Evolutionary conservation across 2,329 filamentous ascomycete species (phyloP), one percentile per base, ranked within the genome.

Genomic region (Colletotrichum melonis): DNA sequence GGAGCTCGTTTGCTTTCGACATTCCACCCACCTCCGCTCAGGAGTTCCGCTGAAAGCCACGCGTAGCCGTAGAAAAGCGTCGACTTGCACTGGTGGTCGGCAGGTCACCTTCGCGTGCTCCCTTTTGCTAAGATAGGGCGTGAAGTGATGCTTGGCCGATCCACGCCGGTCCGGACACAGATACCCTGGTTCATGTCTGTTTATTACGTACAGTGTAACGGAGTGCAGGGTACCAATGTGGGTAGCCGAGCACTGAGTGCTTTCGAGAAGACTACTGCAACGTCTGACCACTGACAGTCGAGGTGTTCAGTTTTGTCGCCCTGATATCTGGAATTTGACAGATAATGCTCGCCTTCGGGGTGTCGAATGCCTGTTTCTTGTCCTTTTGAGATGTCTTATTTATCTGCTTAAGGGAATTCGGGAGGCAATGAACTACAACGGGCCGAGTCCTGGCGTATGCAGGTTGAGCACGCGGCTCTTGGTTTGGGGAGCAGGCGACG

Each of bases 191-290:
- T 46, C 19, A 49, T 14, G 32, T 69, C 56, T 49, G 54, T 56
- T 12, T n/a, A 56, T 70, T 73, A 62, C 60, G 66, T 70, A 73
- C 60, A 57, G 32, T 38, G 55, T 35, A 57, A 60, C 55, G 26
- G n/a, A 46, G 19, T 46, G 28, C 70, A 70, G 28, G 67, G 70
- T 42, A 42, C 22, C 35, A 3, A 24, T 73, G 70, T 70, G 55
- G 60, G 46, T 46, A 65, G 35, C 56, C 70, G 55, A 57, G 55
- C 60, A 26, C 56, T 60, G 35, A 70, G 60, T n/a, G 42, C 12
- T 30, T 59, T 46, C 24, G 28, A 38, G 58, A 11, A 24, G 28
- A 65, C 38, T 42, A 32, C 22, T n/a, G 63, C 24, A 4, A 22
- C 22, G 24, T 42, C 59, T 70, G 54, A n/a, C 55, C 66, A 65